These are phyloP conservation scores for Xylariales sp. DNA, from an alignment of 2,329 filamentous ascomycete species.

Conservation along the genomic window DNA sequence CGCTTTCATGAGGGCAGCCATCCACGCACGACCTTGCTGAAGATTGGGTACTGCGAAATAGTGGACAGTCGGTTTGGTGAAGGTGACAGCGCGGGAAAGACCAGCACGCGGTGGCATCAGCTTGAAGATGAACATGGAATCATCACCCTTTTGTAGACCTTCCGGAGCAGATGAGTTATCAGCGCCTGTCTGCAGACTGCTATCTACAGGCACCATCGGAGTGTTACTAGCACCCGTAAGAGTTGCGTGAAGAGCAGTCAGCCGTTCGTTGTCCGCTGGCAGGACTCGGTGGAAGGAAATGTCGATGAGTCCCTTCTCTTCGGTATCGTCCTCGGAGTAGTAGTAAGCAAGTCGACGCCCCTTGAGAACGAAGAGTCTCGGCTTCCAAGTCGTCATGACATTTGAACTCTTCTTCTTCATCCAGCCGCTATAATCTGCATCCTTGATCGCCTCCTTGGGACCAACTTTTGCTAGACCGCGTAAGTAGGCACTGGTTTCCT, in stretches of 20 bases:
- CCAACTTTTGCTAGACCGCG: slow-evolving; percentile 77
- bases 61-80: slow-evolving; percentile 94
- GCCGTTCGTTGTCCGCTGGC: slow-evolving; percentile 82
- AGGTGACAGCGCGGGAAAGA: slow-evolving; percentile 85
- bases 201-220: slow-evolving; percentile 49
- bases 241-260: slow-evolving; percentile 87
- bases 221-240: slow-evolving; percentile 79
- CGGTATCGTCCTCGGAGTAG: slow-evolving; percentile 85
- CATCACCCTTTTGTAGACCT: slow-evolving; percentile 43
- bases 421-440: slow-evolving; percentile 93
- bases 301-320: slow-evolving; percentile 94
- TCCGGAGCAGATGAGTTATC: slow-evolving; percentile 35
- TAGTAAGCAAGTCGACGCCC: slow-evolving; percentile 92
- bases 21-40: slow-evolving; percentile 87
- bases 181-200: slow-evolving; percentile 40
- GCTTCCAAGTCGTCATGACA: slow-evolving; percentile 96
- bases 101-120: slow-evolving; percentile 85
- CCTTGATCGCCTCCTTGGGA: slow-evolving; percentile 77
- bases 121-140: slow-evolving; percentile 95
- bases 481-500: slow-evolving; percentile 90
- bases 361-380: slow-evolving; percentile 89
- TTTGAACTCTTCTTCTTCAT: slow-evolving; percentile 99
- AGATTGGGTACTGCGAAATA: slow-evolving; percentile 95
- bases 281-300: slow-evolving; percentile 98
- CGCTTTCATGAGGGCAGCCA: slow-evolving; percentile 98